A percentile compares a stretch with the other conserved stretches of the same genome.
Evolutionary conservation across 345 rosid genomes (phyloP).

Genomic region (Noccaea caerulescens): DNA sequence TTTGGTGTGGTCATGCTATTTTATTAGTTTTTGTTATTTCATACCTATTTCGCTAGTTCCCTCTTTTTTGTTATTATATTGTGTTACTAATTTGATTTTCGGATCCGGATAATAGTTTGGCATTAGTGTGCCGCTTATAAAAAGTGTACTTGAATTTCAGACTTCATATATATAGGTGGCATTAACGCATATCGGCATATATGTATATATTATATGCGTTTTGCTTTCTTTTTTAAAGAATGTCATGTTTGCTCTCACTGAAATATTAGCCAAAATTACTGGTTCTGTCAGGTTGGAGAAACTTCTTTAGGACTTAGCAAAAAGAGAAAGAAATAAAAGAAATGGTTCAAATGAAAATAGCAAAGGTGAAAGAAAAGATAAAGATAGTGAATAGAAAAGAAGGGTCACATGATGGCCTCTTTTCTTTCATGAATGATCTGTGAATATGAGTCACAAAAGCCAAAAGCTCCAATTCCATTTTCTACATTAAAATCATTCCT

Average conservation of each 20-base stretch:
- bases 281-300: slow-evolving; percentile 23
- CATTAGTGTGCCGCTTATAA: no score
- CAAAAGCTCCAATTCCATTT: slow-evolving; percentile 34
- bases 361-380: slow-evolving; percentile 24
- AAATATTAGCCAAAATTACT: slow-evolving; percentile 8
- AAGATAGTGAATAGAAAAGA: slow-evolving; percentile 33
- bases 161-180: neutral
- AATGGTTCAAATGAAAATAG: slow-evolving; percentile 27
- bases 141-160: neutral
- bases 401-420: slow-evolving; percentile 39
- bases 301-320: slow-evolving; percentile 32
- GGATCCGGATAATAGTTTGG: neutral
- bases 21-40: neutral
- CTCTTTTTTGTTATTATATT: neutral
- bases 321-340: slow-evolving; percentile 33
- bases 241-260: neutral
- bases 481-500: slow-evolving; percentile 41
- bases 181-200: neutral
- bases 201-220: neutral
- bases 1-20: neutral
- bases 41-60: neutral
- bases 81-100: neutral
- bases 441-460: slow-evolving; percentile 42
- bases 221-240: neutral
- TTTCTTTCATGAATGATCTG: slow-evolving; percentile 41